These are phyloP conservation scores for Globisporangium okanoganense DNA, from an alignment of 352 stramenopile genomes.

Conservation along the genomic window DNA sequence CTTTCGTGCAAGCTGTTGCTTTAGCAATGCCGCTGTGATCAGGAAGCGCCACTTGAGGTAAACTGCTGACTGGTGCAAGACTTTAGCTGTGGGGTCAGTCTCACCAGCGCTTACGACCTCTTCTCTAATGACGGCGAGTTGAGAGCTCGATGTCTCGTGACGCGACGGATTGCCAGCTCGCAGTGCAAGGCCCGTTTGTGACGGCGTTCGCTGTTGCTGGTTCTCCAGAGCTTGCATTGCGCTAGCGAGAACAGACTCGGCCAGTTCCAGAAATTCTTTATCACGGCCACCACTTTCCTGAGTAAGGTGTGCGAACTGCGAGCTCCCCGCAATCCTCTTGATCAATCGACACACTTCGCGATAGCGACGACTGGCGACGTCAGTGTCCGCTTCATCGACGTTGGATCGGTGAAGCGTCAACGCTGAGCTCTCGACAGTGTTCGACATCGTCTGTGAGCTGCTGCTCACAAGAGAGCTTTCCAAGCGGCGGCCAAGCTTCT, in stretches of 20 bases:
- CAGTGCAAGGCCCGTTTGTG: neutral
- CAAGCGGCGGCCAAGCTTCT: neutral
- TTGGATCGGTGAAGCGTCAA: neutral
- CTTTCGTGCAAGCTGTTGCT: slow-evolving; percentile 15
- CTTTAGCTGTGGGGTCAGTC: neutral
- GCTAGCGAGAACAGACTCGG: neutral
- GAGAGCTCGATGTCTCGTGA: neutral
- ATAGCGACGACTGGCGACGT: neutral
- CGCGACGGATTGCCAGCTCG: neutral
- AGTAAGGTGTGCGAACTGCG: neutral
- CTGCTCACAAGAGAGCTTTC: neutral
- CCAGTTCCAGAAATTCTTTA: neutral
- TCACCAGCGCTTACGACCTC: neutral
- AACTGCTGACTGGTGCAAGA: neutral
- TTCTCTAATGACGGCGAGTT: neutral
- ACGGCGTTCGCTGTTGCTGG: neutral
- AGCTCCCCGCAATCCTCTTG: neutral
- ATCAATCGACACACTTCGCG: slow-evolving; percentile 3
- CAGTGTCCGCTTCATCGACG: neutral
- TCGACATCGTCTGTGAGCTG: neutral
- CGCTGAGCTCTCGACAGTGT: neutral
- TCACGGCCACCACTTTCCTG: neutral
- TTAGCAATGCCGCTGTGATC: neutral
- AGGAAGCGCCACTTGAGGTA: slow-evolving; percentile 14
- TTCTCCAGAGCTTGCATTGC: neutral